Evolutionary conservation across 2,329 filamentous ascomycete genomes (phyloP), one percentile per base, ranked within the genome.

Genomic region (Macrophomina phaseolina): DNA sequence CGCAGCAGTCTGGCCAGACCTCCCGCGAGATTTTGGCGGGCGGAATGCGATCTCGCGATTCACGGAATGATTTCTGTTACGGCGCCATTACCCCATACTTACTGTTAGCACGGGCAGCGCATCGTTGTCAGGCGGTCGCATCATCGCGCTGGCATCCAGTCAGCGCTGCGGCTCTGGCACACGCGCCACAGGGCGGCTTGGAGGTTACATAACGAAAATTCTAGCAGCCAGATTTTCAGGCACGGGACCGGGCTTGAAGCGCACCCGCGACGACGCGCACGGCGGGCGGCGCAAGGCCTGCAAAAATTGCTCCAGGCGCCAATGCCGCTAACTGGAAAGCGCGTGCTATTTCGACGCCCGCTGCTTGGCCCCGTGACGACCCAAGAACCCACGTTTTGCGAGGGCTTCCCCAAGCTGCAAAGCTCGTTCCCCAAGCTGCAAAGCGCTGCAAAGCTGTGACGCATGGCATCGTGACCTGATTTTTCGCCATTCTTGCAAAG

Each of bases 251-350:
- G 32, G 32, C 42, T 32, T 45, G 58, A 49, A 49, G 58, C 45
- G 45, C 58, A 62, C 42, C 58, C 58, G 58, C 58, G 58, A 62
- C 58, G n/a, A 62, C 16, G 58, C 45, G 58, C 36, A 14, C 56
- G 51, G 36, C 36, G 11, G 28, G 51, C 51, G 9, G 38, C n/a
- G 14, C 51, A 30, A 38, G 34, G 52, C 32, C 52, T 55, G 42
- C 42, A 49, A 62, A 62, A 62, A 70, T 70, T 67, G 67, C 68
- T 69, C 67, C 68, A 68, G 55, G 70, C 75, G 73, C 74, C 76
- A 69, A 71, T 79, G 76, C 78, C 76, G 76, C 79, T 80, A 80
- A 79, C 78, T 79, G 78, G 76, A 80, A 79, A 77, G 78, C 74
- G 72, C 67, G 58, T 48, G n/a, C 45, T 62, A 62, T 62, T 62